phyloP scores from a whole-genome alignment of 352 stramenopile genomes.

The Pelagophyceae sp. region DNA sequence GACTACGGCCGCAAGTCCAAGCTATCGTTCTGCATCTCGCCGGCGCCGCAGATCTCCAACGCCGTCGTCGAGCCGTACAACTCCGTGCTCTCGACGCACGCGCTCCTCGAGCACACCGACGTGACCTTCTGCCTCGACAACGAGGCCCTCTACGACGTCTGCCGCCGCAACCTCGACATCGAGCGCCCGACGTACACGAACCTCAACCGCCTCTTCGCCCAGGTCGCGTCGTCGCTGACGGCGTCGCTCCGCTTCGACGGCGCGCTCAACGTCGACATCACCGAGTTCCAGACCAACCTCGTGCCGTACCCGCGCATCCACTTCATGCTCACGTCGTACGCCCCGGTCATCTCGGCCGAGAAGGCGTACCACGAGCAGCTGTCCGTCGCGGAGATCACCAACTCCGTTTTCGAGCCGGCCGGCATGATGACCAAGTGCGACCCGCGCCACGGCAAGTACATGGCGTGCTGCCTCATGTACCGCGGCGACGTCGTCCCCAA shows the following conservation, averaged over 20 bases:
- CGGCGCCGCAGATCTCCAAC: constrained; percentile 87
- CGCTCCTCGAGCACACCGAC: constrained; percentile 90
- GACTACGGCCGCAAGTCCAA: constrained; percentile 96
- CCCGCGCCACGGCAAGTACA: constrained; percentile 97
- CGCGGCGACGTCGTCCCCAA: constrained; percentile 85
- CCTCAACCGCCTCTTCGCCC: constrained; percentile 94
- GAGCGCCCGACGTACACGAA: constrained; percentile 95
- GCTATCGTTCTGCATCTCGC: constrained; percentile 91
- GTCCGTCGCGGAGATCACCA: constrained; percentile 95
- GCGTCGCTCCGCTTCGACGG: constrained; percentile 96
- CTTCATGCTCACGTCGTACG: constrained; percentile 98
- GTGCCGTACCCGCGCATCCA: constrained; percentile 97
- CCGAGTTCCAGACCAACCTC: constrained; percentile 98
- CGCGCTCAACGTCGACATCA: constrained; percentile 95
- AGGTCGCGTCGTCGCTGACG: constrained; percentile 95
- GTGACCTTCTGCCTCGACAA: constrained; percentile 92
- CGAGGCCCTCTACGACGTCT: constrained; percentile 95
- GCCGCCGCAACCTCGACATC: constrained; percentile 88
- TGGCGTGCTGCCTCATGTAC: constrained; percentile 97
- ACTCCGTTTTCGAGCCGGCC: constrained; percentile 90
- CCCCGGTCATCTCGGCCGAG: constrained; percentile 91
- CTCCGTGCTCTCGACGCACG: constrained; percentile 86
- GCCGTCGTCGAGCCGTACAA: constrained; percentile 98
- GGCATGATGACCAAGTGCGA: constrained; percentile 99
- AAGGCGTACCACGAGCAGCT: constrained; percentile 95